Conservation (phyloP, 129 eudicot genomes). For the Artemisia tridentata region DNA sequence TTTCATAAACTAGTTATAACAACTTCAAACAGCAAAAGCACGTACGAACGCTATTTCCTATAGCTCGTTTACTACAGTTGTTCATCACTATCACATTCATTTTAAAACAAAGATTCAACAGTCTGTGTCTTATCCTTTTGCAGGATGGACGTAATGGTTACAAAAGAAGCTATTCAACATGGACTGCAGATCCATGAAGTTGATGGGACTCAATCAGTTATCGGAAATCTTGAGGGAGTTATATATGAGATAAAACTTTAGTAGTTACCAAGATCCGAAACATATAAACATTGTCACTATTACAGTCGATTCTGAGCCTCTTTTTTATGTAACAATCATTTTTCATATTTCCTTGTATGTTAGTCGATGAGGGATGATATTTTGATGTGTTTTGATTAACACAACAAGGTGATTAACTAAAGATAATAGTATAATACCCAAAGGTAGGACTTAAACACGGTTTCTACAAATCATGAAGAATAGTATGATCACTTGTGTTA, state of each 20-base stretch:
- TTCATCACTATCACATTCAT: background rate
- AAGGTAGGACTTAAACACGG: no score
- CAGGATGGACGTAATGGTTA: conserved; percentile 85
- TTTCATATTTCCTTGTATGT: background rate
- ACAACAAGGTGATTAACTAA: background rate
- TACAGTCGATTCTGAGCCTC: background rate
- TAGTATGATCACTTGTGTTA: no score
- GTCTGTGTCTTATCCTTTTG: background rate
- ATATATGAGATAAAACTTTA: conserved; percentile 59
- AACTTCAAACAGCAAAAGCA: background rate
- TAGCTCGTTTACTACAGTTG: background rate
- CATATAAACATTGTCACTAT: background rate
- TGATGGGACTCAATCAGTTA: conserved; percentile 56
- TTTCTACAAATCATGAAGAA: no score
- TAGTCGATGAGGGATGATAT: background rate
- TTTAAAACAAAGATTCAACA: background rate
- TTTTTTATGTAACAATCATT: background rate
- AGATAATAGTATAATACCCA: no score
- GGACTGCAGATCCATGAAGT: conserved; percentile 70
- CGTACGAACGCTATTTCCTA: background rate
- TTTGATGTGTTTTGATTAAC: background rate
- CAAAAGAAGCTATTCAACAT: conserved; percentile 60
- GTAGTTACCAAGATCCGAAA: background rate
- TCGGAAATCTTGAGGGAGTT: conserved; percentile 67
- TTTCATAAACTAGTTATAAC: background rate